Conservation (phyloP, 1,284 basidiomycete genomes). For the Pascua sp. region DNA sequence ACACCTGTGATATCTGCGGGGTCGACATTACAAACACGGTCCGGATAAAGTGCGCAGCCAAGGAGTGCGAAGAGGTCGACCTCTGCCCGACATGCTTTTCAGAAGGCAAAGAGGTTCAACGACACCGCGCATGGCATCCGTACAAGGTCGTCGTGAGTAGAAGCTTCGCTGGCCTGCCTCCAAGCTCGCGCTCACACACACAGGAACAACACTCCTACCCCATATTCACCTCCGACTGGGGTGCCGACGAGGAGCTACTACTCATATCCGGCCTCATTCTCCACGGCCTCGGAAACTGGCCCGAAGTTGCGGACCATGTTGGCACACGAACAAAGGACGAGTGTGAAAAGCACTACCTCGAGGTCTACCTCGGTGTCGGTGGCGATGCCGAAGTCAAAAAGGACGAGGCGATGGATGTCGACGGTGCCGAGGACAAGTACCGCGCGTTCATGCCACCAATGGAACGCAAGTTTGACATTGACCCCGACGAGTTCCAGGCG, state of each 20-base stretch:
- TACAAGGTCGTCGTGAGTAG: slow-evolving; percentile 83
- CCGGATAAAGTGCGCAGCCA: slow-evolving; percentile 84
- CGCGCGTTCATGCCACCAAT: slow-evolving; percentile 60
- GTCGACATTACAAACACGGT: slow-evolving; percentile 70
- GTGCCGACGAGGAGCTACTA: slow-evolving; percentile 94
- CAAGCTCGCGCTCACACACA: neutral
- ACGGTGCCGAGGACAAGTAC: slow-evolving; percentile 14
- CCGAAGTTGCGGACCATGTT: slow-evolving; percentile 91
- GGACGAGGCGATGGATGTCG: slow-evolving; percentile 9
- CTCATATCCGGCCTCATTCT: slow-evolving; percentile 84
- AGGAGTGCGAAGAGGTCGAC: slow-evolving; percentile 76
- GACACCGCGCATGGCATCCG: slow-evolving; percentile 81
- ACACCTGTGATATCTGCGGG: slow-evolving; percentile 50
- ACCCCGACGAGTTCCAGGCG: slow-evolving; percentile 77
- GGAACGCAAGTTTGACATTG: slow-evolving; percentile 67
- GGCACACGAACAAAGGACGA: slow-evolving; percentile 94
- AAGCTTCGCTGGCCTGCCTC: neutral
- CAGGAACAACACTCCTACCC: slow-evolving; percentile 95
- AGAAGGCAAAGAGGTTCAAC: slow-evolving; percentile 80
- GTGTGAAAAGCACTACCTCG: slow-evolving; percentile 83
- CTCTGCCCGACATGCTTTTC: slow-evolving; percentile 89
- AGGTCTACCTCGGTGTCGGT: slow-evolving; percentile 64
- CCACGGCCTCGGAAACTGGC: slow-evolving; percentile 95
- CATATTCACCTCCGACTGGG: slow-evolving; percentile 94
- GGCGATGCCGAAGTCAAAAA: slow-evolving; percentile 19